Base-by-base conservation (phyloP, 768 basidiomycete species). In the Sistotremastrum suecicum region DNA sequence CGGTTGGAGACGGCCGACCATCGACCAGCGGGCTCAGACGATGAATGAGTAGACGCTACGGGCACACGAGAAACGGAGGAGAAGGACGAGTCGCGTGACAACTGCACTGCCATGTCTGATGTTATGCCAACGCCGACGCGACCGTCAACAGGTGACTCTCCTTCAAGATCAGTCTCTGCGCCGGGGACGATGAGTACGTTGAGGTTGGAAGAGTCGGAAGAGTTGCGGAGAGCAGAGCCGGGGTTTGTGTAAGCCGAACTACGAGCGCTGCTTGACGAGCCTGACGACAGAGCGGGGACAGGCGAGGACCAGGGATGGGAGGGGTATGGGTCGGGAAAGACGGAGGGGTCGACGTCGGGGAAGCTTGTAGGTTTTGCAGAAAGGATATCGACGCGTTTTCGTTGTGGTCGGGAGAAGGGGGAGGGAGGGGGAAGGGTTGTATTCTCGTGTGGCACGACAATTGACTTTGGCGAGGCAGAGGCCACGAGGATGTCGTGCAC, bases 211-310 rank as follows among this genome's bases (percentile, higher is more conserved):
- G 53, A 53, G 20, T 20, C 20, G 20, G 20, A 20, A 20, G 20
- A 20, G 20, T 20, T 20, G 20, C 20, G 20, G 39, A 74, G 58
- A 12, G 72, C 69, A 60, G 79, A 80, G 45, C 78, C 80, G 12
- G 76, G 75, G 60, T 72, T 80, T 28, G 82, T 81, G 57, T 85
- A 85, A 4, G 83, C 82, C 3, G 82, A 83, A 5, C 84, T 85
- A 42, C 83, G 72, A 1, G 72, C 69, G 33, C 79, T 76, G 29
- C 81, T 80, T 0, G 86, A 82, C 39, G 75, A 75, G 37, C 74
- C 72, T 3, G 81, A 81, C 3, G 82, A 84, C 45, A 83, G 75
- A 10, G 78, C 67, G 3, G 79, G 80, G 7, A 71, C 63, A 4
- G 65, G 49, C 1, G 64, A 65, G 6, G 64, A 63, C n/a, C 50